Evolutionary conservation across 2,329 filamentous ascomycete genomes (phyloP).

Genomic region (Lasiodiplodia sp.): DNA sequence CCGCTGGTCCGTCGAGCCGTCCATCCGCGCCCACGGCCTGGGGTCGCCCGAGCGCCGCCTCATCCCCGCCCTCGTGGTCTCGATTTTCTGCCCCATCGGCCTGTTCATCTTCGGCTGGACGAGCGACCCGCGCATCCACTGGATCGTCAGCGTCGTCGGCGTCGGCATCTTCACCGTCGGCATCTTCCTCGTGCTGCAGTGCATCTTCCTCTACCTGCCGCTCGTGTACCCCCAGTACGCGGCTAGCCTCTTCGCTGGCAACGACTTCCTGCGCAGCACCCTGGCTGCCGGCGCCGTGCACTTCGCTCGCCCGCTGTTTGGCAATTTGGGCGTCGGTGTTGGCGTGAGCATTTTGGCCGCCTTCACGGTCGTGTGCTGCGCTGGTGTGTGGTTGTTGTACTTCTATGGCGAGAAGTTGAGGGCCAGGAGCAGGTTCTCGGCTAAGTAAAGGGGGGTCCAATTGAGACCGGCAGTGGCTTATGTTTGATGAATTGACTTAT

Average conservation of each 20-base stretch:
- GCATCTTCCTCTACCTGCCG: slow-evolving; percentile 51
- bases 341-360: slow-evolving; percentile 65
- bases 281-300: slow-evolving; percentile 67
- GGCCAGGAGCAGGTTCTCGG: slow-evolving; percentile 65
- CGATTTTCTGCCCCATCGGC: slow-evolving; percentile 40
- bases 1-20: slow-evolving; percentile 36
- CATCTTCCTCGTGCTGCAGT: slow-evolving; percentile 53
- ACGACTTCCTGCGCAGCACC: slow-evolving; percentile 55
- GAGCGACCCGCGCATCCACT: slow-evolving; percentile 40
- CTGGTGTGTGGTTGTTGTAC: slow-evolving; percentile 68
- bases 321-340: slow-evolving; percentile 64
- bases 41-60: slow-evolving; percentile 42
- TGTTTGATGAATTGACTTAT: too few species aligned
- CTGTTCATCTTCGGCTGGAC: slow-evolving; percentile 48
- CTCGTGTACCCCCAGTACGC: slow-evolving; percentile 54
- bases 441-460: slow-evolving; percentile 37
- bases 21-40: slow-evolving; percentile 36
- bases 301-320: slow-evolving; percentile 66
- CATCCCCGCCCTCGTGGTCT: slow-evolving; percentile 42
- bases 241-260: slow-evolving; percentile 66
- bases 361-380: slow-evolving; percentile 49
- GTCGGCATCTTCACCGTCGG: slow-evolving; percentile 49
- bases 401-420: slow-evolving; percentile 63
- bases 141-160: slow-evolving; percentile 51
- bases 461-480: not conserved